These are phyloP conservation scores for Pseudofabraea citricarpa DNA, from an alignment of 2,329 filamentous ascomycete species.

Conservation along the genomic window DNA sequence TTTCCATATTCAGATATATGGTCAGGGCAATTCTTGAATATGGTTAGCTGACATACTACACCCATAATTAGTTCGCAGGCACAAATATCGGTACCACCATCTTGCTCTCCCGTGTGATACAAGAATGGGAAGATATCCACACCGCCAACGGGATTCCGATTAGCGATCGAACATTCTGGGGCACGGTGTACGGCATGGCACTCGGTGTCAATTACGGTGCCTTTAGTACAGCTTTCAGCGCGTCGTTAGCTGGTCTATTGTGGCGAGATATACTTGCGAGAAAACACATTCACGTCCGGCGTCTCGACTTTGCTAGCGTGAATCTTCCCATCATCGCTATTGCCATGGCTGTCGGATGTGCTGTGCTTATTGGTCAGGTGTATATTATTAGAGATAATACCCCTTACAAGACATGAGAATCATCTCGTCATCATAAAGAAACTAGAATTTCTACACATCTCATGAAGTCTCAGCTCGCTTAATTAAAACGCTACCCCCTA, in stretches of 20 bases:
- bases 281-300: conserved; percentile 62
- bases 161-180: conserved; percentile 65
- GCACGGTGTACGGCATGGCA: conserved; percentile 69
- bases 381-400: conserved; percentile 47
- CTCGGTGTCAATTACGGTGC: conserved; percentile 72
- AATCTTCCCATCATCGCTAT: conserved; percentile 69
- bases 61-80: conserved; percentile 56
- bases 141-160: conserved; percentile 41
- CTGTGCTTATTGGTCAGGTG: conserved; percentile 57
- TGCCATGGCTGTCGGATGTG: conserved; percentile 59
- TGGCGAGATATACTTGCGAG: conserved; percentile 67
- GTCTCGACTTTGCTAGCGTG: conserved; percentile 61
- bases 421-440: background rate
- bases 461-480: background rate
- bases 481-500: background rate
- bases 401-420: conserved; percentile 18
- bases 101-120: conserved; percentile 64
- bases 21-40: background rate
- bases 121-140: conserved; percentile 62
- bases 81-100: conserved; percentile 76
- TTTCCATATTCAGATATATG: conserved; percentile 15
- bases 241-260: conserved; percentile 64
- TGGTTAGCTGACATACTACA: conserved; percentile 10
- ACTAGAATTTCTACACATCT: background rate
- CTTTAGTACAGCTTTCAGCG: conserved; percentile 68